Conservation (phyloP, 2,329 filamentous ascomycete species). For the Xylaria sp. region DNA sequence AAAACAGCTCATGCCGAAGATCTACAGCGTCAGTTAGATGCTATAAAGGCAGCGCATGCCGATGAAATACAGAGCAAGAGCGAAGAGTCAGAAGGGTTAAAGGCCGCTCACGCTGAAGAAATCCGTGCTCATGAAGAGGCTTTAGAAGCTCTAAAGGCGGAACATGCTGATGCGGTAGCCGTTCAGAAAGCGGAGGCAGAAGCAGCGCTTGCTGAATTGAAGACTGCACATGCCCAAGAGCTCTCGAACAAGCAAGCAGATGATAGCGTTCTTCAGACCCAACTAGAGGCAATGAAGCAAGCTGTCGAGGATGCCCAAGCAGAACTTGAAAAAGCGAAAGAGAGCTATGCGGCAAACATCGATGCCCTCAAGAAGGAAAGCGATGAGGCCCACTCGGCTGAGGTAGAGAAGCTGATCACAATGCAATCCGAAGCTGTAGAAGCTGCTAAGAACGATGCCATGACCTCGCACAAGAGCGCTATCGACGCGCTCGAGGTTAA, state of each 20-base stretch:
- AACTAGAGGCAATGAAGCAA: conserved; percentile 47
- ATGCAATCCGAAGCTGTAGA: conserved; percentile 59
- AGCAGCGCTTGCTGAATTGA: conserved; percentile 44
- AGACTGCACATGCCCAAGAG: conserved; percentile 44
- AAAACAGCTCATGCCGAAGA: conserved; percentile 58
- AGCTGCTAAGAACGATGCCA: conserved; percentile 55
- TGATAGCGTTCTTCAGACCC: conserved; percentile 40
- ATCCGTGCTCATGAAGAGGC: conserved; percentile 48
- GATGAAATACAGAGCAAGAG: conserved; percentile 52
- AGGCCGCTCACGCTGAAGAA: conserved; percentile 45
- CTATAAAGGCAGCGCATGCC: conserved; percentile 51
- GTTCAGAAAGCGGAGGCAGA: conserved; percentile 37
- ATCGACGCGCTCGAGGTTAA: conserved; percentile 56
- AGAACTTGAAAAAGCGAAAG: conserved; percentile 51
- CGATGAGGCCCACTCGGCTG: conserved; percentile 55
- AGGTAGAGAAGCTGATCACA: conserved; percentile 59
- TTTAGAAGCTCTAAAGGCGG: conserved; percentile 50
- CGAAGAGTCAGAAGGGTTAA: conserved; percentile 46
- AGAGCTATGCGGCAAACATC: conserved; percentile 51
- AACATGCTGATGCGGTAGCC: conserved; percentile 49
- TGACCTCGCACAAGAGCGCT: conserved; percentile 44
- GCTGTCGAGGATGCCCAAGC: conserved; percentile 46
- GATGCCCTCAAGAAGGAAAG: conserved; percentile 56
- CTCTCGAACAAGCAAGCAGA: conserved; percentile 44
- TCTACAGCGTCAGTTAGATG: conserved; percentile 55